Conservation (phyloP, 2,329 filamentous ascomycete species). For the Claviceps sp. region DNA sequence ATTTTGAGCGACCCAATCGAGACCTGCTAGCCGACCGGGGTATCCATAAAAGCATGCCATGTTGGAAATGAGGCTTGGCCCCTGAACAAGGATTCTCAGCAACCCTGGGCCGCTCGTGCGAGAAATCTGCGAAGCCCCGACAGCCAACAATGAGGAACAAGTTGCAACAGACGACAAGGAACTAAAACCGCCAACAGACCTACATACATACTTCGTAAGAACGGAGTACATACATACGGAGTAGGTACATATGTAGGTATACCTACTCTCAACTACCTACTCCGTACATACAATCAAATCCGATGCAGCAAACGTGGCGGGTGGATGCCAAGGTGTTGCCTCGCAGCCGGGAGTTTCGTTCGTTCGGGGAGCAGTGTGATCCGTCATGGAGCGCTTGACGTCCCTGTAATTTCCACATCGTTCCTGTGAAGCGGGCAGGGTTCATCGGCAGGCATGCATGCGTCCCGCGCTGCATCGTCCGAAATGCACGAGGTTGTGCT, state of each 20-base stretch:
- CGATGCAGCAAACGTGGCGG: not conserved
- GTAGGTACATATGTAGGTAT: not conserved
- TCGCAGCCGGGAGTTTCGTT: not conserved
- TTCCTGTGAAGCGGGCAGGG: not conserved
- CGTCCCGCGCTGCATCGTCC: too few species aligned
- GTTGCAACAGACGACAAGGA: not conserved
- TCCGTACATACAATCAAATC: too few species aligned
- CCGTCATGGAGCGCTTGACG: not conserved
- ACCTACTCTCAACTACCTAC: too few species aligned
- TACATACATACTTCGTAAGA: too few species aligned
- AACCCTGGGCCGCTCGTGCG: not conserved
- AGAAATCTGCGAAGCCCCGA: not conserved
- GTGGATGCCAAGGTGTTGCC: not conserved
- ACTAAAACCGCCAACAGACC: not conserved
- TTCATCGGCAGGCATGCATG: not conserved
- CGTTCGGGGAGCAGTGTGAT: not conserved
- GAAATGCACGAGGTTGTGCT: too few species aligned
- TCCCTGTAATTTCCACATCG: constrained; percentile 2
- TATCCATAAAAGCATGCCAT: not conserved
- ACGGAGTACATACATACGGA: not conserved
- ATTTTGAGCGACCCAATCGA: not conserved
- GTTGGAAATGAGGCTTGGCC: constrained; percentile 4
- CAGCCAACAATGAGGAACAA: not conserved
- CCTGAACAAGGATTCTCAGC: constrained; percentile 5
- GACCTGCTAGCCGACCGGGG: not conserved